Evolutionary conservation across 768 basidiomycete species (phyloP).

Genomic region (Pisolithus sp.): DNA sequence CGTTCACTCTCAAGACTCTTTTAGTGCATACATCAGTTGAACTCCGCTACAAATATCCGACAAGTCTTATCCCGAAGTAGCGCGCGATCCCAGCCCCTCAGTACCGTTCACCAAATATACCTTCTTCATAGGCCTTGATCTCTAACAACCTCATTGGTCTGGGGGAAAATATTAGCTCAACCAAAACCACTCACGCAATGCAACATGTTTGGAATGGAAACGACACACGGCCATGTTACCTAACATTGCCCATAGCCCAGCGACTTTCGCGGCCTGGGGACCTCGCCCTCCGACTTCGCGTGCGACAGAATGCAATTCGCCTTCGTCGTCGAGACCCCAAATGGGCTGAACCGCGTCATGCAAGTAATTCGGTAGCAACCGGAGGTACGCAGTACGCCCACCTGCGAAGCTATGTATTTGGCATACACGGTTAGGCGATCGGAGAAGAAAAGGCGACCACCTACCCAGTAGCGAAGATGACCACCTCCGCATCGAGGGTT

Average conservation of each 20-base stretch:
- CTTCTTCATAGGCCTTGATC: constrained; percentile 62
- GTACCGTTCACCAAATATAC: constrained; percentile 28
- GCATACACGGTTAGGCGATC: neutral
- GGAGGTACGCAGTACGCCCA: constrained; percentile 1
- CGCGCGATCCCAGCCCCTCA: neutral
- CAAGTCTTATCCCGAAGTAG: no score
- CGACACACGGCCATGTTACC: constrained; percentile 58
- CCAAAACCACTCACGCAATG: constrained; percentile 45
- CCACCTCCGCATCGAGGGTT: constrained; percentile 44
- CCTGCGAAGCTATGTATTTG: neutral
- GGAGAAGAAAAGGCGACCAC: constrained; percentile 4
- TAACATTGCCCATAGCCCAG: constrained; percentile 50
- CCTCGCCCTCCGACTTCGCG: constrained; percentile 41
- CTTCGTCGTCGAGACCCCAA: constrained; percentile 20
- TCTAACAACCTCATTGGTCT: constrained; percentile 33
- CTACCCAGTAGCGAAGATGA: constrained; percentile 57
- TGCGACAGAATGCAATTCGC: constrained; percentile 24
- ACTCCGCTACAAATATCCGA: no score
- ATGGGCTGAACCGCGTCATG: constrained; percentile 10
- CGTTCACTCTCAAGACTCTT: no score
- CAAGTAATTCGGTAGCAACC: constrained; percentile 1
- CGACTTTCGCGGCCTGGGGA: constrained; percentile 9
- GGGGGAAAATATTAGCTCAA: neutral
- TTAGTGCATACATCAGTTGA: no score
- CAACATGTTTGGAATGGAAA: constrained; percentile 63